Evolutionary conservation across 192 early-diverging fungal genomes (phyloP).

Genomic region (Chytriomyces hyalinus): DNA sequence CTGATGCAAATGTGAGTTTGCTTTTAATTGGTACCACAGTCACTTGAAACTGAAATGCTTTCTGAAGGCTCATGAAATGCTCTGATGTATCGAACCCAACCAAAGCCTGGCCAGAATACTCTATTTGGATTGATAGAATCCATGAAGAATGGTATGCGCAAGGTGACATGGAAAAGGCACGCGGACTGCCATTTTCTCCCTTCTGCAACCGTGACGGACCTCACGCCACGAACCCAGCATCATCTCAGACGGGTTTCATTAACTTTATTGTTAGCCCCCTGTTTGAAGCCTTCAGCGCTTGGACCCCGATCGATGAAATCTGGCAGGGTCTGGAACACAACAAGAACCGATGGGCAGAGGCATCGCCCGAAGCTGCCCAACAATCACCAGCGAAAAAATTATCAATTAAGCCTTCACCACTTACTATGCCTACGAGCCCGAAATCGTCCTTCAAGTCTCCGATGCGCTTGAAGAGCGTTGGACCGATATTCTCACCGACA

Average conservation of each 20-base stretch:
- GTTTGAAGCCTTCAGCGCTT: slow-evolving; percentile 53
- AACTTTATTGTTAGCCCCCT: slow-evolving; percentile 62
- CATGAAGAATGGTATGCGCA: slow-evolving; percentile 60
- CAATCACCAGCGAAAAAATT: not conserved
- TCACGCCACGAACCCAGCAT: slow-evolving; percentile 38
- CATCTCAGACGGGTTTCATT: slow-evolving; percentile 58
- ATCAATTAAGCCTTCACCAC: slow-evolving; percentile 1
- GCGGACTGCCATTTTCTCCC: slow-evolving; percentile 63
- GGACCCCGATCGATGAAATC: slow-evolving; percentile 44
- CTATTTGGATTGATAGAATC: slow-evolving; percentile 59
- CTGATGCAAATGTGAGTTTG: slow-evolving; percentile 59
- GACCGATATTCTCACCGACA: not conserved
- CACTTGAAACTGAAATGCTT: not conserved
- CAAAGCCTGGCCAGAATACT: slow-evolving; percentile 54
- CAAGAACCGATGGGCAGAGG: slow-evolving; percentile 30
- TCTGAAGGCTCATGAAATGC: slow-evolving; percentile 60
- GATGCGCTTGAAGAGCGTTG: not conserved
- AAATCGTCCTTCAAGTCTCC: not conserved
- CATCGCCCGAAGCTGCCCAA: not conserved
- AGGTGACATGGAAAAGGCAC: slow-evolving; percentile 57
- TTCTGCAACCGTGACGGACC: slow-evolving; percentile 61
- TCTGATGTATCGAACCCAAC: slow-evolving; percentile 68
- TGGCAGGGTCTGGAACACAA: slow-evolving; percentile 43
- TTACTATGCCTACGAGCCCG: not conserved
- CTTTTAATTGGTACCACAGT: not conserved